These are phyloP conservation scores for Hypomyces rosellus DNA, from an alignment of 2,329 filamentous ascomycete species.

Conservation along the genomic window DNA sequence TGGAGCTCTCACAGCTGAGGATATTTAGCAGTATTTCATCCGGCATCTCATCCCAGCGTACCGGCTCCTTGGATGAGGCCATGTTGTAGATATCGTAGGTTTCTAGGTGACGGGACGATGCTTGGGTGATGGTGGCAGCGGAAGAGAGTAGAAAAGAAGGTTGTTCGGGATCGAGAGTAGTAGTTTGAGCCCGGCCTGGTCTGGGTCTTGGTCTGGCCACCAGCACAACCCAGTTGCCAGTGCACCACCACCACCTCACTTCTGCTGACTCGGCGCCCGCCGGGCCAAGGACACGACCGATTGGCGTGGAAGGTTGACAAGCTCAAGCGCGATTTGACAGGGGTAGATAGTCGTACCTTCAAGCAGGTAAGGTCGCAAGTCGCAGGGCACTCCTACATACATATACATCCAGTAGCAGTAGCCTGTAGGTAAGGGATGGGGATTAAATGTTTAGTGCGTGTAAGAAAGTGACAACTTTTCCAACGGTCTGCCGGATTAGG, in stretches of 20 bases:
- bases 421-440: no score
- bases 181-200: no score
- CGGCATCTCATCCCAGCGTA: constrained; percentile 46
- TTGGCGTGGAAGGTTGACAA: not conserved
- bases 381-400: no score
- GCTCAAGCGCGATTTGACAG: constrained; percentile 10
- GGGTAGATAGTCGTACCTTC: not conserved
- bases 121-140: constrained; percentile 5
- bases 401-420: no score
- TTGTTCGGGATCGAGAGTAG: no score
- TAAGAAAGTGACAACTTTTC: constrained; percentile 2
- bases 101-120: constrained; percentile 2
- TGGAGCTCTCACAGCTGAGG: constrained; percentile 47
- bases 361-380: not conserved
- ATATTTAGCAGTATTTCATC: constrained; percentile 60
- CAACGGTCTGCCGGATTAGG: no score
- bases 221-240: no score
- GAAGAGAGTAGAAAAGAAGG: not conserved
- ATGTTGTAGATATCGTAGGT: constrained; percentile 19
- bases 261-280: no score
- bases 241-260: no score
- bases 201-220: no score
- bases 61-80: constrained; percentile 17
- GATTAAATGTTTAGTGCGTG: not conserved
- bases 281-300: not conserved